phyloP scores from a whole-genome alignment of 352 stramenopile genomes.

The Pythium phragmitis region DNA sequence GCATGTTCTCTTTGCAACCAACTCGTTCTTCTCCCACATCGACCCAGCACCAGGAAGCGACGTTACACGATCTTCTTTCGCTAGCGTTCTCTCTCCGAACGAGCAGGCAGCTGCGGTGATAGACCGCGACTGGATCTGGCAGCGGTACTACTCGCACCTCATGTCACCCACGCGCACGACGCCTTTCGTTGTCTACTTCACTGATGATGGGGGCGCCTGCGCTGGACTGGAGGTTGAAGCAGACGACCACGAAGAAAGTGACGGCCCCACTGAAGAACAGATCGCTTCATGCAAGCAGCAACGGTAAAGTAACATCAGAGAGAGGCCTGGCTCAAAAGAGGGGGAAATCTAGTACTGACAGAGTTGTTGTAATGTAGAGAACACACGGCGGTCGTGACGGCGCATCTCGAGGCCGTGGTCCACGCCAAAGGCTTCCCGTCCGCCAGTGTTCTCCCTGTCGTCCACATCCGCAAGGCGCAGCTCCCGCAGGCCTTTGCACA shows the following conservation, averaged over 20 bases:
- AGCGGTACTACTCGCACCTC: constrained; percentile 21
- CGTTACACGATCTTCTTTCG: neutral
- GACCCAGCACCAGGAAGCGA: neutral
- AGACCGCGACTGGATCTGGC: constrained; percentile 15
- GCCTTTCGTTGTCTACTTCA: constrained; percentile 23
- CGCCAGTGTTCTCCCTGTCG: neutral
- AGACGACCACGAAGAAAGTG: constrained; percentile 1
- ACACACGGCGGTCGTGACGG: neutral
- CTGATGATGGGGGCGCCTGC: constrained; percentile 7
- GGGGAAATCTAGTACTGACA: neutral
- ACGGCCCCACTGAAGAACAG: neutral
- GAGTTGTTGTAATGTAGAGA: constrained; percentile 9
- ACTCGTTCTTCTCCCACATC: constrained; percentile 5
- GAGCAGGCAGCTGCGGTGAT: neutral
- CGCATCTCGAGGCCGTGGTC: neutral
- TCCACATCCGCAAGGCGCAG: constrained; percentile 8
- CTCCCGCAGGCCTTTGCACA: constrained; percentile 20
- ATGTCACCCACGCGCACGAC: constrained; percentile 11
- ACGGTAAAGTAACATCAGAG: neutral
- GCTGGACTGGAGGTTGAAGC: neutral
- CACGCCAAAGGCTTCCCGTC: neutral
- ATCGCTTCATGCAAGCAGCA: neutral
- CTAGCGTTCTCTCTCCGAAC: constrained; percentile 8
- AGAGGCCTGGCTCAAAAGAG: neutral
- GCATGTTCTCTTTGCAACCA: neutral